These are phyloP conservation scores for Echinochloa phyllopogon DNA, from an alignment of 176 grass and related monocot species.

Conservation along the genomic window DNA sequence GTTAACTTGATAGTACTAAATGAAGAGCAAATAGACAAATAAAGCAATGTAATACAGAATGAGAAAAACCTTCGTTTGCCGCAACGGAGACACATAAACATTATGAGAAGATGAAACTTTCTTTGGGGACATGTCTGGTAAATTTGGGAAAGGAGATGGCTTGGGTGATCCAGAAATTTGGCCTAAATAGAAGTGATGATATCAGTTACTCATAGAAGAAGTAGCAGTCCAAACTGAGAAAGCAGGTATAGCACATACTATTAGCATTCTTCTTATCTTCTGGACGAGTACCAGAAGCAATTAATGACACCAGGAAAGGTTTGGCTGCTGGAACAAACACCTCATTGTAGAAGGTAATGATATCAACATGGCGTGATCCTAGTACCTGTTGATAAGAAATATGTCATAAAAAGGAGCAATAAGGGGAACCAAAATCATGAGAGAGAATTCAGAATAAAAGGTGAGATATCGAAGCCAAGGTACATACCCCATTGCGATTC, in stretches of 20 bases:
- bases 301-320: slow-evolving; percentile 72
- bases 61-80: slow-evolving; percentile 76
- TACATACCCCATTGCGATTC: slow-evolving; percentile 63
- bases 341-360: slow-evolving; percentile 95
- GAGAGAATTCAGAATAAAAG: slow-evolving; percentile 40
- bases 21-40: slow-evolving; percentile 5
- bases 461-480: slow-evolving; percentile 5
- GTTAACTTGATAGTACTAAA: slow-evolving; percentile 30
- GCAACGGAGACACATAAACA: slow-evolving; percentile 89
- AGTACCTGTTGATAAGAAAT: slow-evolving; percentile 54
- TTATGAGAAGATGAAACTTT: slow-evolving; percentile 94
- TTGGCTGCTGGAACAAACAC: slow-evolving; percentile 88
- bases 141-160: slow-evolving; percentile 77
- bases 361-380: slow-evolving; percentile 68
- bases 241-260: slow-evolving; percentile 53
- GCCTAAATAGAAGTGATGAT: slow-evolving; percentile 49
- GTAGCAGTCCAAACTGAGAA: slow-evolving; percentile 26
- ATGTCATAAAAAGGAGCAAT: slow-evolving; percentile 29
- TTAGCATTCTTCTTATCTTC: slow-evolving; percentile 69
- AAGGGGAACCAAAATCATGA: slow-evolving; percentile 33
- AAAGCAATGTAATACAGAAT: slow-evolving; percentile 18
- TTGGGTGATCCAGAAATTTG: slow-evolving; percentile 81
- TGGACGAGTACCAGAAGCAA: slow-evolving; percentile 40
- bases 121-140: slow-evolving; percentile 97
- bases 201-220: slow-evolving; percentile 38